These are phyloP conservation scores for Venturia pyrina DNA, from an alignment of 2,329 filamentous ascomycete species.

Conservation along the genomic window DNA sequence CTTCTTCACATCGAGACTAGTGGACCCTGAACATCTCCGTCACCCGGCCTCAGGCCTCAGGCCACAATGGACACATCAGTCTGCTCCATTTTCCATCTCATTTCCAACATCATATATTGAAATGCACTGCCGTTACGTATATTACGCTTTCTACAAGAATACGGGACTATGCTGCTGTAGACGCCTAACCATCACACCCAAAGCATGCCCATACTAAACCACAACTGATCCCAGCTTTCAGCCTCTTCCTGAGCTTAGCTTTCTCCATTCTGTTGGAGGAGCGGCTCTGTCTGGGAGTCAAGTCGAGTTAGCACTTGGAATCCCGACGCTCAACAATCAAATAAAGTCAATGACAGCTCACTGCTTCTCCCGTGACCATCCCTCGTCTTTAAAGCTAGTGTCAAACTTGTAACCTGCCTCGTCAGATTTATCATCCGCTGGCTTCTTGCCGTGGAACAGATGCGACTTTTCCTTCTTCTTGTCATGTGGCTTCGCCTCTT, in stretches of 20 bases:
- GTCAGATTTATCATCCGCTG: not conserved
- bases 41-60: not conserved
- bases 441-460: not conserved
- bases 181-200: not conserved
- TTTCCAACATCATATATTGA: not conserved
- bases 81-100: not conserved
- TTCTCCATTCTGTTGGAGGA: not conserved
- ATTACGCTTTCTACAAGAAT: not conserved
- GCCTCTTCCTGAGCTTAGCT: not conserved
- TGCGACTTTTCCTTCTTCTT: conserved; percentile 12
- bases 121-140: not conserved
- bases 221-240: not conserved
- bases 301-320: not conserved
- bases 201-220: not conserved
- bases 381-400: conserved; percentile 1
- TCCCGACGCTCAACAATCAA: not conserved
- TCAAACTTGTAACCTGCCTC: conserved; percentile 6
- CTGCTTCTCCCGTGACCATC: conserved; percentile 7
- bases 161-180: not conserved
- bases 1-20: not conserved
- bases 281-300: not conserved
- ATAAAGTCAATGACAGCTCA: not conserved
- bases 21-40: not conserved
- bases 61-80: no score
- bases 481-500: conserved; percentile 51